Percentiles rank a stretch among this genome's conserved stretches.
Conservation (phyloP, 2,329 filamentous ascomycete genomes). For the Cylindrodendrum hubeiense region DNA sequence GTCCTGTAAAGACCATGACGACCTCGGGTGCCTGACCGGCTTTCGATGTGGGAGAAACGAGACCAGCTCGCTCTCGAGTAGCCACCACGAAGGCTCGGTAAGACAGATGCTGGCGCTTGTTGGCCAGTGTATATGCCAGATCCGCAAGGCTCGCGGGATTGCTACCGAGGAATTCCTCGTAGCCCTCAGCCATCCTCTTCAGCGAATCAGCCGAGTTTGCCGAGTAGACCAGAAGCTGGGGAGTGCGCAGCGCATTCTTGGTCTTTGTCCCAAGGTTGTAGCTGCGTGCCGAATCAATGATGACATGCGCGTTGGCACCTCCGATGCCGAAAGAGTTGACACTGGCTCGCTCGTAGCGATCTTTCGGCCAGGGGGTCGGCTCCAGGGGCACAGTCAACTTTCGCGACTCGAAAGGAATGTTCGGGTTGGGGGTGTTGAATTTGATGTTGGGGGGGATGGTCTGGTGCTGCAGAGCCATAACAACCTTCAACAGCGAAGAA, state of each 20-base stretch:
- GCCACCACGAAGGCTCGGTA: slow-evolving; percentile 40
- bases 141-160: slow-evolving; percentile 30
- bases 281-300: slow-evolving; percentile 34
- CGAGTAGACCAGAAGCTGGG: slow-evolving; percentile 34
- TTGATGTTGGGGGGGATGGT: slow-evolving; percentile 51
- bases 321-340: slow-evolving; percentile 57
- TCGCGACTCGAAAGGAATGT: slow-evolving; percentile 39
- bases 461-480: slow-evolving; percentile 48
- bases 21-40: neutral
- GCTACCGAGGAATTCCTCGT: slow-evolving; percentile 36
- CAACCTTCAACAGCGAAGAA: slow-evolving; percentile 47
- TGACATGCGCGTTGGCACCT: slow-evolving; percentile 52
- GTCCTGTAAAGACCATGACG: slow-evolving; percentile 49
- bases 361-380: slow-evolving; percentile 41
- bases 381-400: slow-evolving; percentile 43
- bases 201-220: slow-evolving; percentile 30
- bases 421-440: slow-evolving; percentile 42
- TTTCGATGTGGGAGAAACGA: neutral
- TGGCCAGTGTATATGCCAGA: slow-evolving; percentile 47
- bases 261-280: neutral
- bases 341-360: slow-evolving; percentile 42
- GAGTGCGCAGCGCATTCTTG: neutral
- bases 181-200: slow-evolving; percentile 14
- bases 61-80: slow-evolving; percentile 1
- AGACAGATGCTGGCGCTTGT: slow-evolving; percentile 43